phyloP scores from a whole-genome alignment of 2,329 filamentous ascomycete species.

The Paramyrothecium sp. region DNA sequence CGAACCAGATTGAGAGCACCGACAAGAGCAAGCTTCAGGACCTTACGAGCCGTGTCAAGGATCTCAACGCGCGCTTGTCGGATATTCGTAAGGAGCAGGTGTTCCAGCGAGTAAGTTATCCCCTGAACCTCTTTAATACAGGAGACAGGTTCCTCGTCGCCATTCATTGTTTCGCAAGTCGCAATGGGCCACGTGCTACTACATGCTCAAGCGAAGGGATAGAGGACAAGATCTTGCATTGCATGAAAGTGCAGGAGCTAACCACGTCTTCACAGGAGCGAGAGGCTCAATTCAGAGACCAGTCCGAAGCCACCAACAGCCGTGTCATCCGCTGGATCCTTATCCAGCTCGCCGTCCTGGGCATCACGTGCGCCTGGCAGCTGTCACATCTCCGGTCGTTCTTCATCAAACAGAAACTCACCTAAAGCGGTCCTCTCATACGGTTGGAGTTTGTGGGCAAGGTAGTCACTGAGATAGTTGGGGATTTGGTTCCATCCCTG shows the following conservation, averaged over 20 bases:
- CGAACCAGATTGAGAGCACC: conserved; percentile 86
- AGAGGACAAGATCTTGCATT: no score
- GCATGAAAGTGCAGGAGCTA: neutral
- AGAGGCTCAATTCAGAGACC: conserved; percentile 96
- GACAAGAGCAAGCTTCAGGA: conserved; percentile 93
- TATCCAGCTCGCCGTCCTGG: conserved; percentile 82
- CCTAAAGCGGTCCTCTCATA: conserved; percentile 44
- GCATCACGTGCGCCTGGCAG: conserved; percentile 92
- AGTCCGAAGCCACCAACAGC: conserved; percentile 89
- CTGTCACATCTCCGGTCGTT: conserved; percentile 92
- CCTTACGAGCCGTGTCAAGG: conserved; percentile 82
- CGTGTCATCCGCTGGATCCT: conserved; percentile 93
- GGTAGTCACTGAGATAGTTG: neutral
- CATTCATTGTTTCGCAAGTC: no score
- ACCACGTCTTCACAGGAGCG: conserved; percentile 64
- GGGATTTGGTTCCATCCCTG: neutral
- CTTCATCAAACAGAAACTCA: conserved; percentile 99
- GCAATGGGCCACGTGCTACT: no score
- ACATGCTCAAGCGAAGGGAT: no score
- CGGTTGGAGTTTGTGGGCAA: neutral
- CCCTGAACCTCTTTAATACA: neutral
- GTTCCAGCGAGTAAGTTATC: conserved; percentile 75
- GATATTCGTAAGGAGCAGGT: conserved; percentile 94
- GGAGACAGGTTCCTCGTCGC: no score
- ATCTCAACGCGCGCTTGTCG: conserved; percentile 81